A percentile compares a stretch with the other conserved stretches of the same genome.
These are phyloP conservation scores for Wickerhamiella siamensis DNA, from an alignment of 805 yeast genomes.

Conservation along the genomic window DNA sequence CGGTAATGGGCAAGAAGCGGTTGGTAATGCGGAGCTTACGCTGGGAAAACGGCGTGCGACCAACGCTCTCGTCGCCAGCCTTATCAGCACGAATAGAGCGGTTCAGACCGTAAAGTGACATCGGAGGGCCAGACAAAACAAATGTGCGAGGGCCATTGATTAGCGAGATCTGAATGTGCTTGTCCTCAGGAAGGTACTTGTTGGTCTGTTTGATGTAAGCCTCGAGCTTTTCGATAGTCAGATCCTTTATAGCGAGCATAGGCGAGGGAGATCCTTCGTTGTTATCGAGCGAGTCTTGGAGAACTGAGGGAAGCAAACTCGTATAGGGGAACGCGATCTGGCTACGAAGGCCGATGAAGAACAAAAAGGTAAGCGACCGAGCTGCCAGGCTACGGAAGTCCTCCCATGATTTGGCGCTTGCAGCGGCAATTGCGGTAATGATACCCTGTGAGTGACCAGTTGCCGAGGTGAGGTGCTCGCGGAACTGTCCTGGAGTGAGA, in stretches of 20 bases:
- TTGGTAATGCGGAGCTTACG: constrained; percentile 87
- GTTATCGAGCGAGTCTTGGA: constrained; percentile 81
- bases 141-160: constrained; percentile 91
- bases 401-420: constrained; percentile 72
- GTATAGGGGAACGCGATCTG: constrained; percentile 85
- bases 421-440: constrained; percentile 83
- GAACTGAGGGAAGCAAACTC: constrained; percentile 81
- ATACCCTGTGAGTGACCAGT: constrained; percentile 40
- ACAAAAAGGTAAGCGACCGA: constrained; percentile 71
- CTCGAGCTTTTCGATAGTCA: constrained; percentile 68
- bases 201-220: constrained; percentile 71
- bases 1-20: constrained; percentile 85
- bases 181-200: constrained; percentile 81
- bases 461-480: constrained; percentile 37
- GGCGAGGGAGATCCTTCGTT: constrained; percentile 97
- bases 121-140: constrained; percentile 97
- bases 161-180: constrained; percentile 80
- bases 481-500: constrained; percentile 76
- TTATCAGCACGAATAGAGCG: constrained; percentile 83
- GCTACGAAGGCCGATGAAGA: constrained; percentile 88
- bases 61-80: constrained; percentile 89
- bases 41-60: constrained; percentile 85
- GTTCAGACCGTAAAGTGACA: constrained; percentile 90
- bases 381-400: constrained; percentile 56
- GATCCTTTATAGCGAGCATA: constrained; percentile 88